Conservation (phyloP, 371 early-diverging fungal genomes). For the Parasitella parasitica region DNA sequence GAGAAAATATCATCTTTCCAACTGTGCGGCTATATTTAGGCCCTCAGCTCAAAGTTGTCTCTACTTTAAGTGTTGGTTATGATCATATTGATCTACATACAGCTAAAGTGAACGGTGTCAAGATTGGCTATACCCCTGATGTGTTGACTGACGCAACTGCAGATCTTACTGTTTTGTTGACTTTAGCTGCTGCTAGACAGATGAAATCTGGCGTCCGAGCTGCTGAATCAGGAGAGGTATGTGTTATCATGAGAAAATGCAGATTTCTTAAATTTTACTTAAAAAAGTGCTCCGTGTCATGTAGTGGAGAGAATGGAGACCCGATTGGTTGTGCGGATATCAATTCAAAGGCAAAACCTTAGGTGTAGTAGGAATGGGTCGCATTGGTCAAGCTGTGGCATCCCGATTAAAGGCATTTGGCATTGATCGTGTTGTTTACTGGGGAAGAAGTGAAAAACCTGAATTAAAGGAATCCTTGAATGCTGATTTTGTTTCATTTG, state of each 20-base stretch:
- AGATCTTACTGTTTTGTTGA: conserved; percentile 76
- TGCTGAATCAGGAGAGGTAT: conserved; percentile 53
- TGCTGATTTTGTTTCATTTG: conserved; percentile 54
- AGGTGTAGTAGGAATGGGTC: conserved; percentile 85
- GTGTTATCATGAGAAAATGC: background rate
- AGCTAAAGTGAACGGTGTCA: conserved; percentile 47
- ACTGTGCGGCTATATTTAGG: conserved; percentile 19
- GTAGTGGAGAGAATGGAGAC: conserved; percentile 71
- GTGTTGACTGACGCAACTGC: conserved; percentile 90
- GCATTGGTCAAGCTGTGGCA: conserved; percentile 82
- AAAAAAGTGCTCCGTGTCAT: background rate
- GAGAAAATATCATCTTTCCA: background rate
- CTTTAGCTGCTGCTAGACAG: conserved; percentile 70
- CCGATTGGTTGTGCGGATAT: conserved; percentile 73
- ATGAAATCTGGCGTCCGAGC: conserved; percentile 66
- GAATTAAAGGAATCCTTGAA: conserved; percentile 26
- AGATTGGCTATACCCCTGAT: conserved; percentile 85
- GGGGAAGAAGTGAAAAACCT: conserved; percentile 43
- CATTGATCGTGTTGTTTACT: conserved; percentile 58
- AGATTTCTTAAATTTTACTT: background rate
- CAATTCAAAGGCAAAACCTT: conserved; percentile 77
- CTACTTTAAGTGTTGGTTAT: conserved; percentile 82
- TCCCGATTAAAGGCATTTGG: conserved; percentile 73
- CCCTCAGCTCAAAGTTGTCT: conserved; percentile 59
- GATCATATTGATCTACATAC: conserved; percentile 75